These are phyloP conservation scores for Chaetomium fimeti DNA, from an alignment of 495 filamentous ascomycete genomes.

Conservation along the genomic window DNA sequence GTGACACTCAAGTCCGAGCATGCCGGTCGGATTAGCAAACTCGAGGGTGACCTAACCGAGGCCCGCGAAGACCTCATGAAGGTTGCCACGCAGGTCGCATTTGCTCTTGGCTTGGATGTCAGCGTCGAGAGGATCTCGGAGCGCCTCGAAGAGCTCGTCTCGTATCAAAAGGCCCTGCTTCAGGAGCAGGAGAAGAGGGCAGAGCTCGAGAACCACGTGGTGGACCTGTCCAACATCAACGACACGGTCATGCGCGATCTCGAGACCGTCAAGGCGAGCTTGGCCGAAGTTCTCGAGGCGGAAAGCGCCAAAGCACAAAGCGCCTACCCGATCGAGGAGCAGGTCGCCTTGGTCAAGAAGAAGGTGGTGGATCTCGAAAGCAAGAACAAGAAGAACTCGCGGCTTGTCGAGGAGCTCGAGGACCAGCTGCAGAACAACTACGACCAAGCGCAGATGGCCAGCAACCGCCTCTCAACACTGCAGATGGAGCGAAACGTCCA, in stretches of 20 bases:
- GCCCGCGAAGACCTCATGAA: slow-evolving; percentile 68
- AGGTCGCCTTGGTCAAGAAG: slow-evolving; percentile 70
- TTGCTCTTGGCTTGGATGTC: slow-evolving; percentile 53
- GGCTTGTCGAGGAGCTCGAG: slow-evolving; percentile 91
- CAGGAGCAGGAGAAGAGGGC: slow-evolving; percentile 57
- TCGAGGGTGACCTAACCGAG: slow-evolving; percentile 68
- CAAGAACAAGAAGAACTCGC: slow-evolving; percentile 77
- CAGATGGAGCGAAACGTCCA: slow-evolving; percentile 65
- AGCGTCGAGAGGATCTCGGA: slow-evolving; percentile 56
- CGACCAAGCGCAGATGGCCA: slow-evolving; percentile 83
- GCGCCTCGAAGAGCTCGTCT: slow-evolving; percentile 52
- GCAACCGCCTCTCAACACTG: slow-evolving; percentile 70
- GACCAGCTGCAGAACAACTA: slow-evolving; percentile 94
- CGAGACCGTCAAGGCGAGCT: slow-evolving; percentile 47
- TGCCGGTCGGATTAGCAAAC: slow-evolving; percentile 55
- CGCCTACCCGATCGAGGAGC: slow-evolving; percentile 60
- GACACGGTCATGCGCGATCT: slow-evolving; percentile 57
- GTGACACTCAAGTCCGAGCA: slow-evolving; percentile 54
- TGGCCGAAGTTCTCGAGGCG: slow-evolving; percentile 46
- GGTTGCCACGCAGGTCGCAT: slow-evolving; percentile 56
- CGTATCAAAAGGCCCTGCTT: slow-evolving; percentile 47
- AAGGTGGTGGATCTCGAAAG: slow-evolving; percentile 63
- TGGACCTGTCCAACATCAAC: slow-evolving; percentile 54
- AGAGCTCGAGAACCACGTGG: slow-evolving; percentile 49
- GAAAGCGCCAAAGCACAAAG: slow-evolving; percentile 46